phyloP scores from a whole-genome alignment of 257 asterid genomes.

The Nicotiana attenuata region DNA sequence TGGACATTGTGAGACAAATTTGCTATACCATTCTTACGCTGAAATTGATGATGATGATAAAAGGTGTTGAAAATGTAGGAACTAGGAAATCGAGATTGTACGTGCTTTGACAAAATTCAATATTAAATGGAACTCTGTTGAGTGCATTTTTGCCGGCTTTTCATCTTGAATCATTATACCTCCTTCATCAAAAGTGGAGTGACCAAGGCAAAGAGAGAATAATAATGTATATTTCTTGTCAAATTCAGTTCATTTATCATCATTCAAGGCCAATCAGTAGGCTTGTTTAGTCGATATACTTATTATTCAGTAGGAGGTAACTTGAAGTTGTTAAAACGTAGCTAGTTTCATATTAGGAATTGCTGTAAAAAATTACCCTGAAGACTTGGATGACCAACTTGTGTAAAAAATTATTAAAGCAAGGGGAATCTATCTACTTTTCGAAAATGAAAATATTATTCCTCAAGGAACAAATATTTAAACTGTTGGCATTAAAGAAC shows the following conservation, averaged over 20 bases:
- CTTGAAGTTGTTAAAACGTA: too few relatives aligned
- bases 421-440: neutral
- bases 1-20: neutral
- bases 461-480: neutral
- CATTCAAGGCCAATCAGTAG: neutral
- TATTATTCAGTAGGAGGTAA: neutral
- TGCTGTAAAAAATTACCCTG: neutral
- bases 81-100: neutral
- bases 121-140: neutral
- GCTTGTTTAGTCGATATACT: neutral
- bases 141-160: neutral
- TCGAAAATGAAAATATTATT: neutral
- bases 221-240: neutral
- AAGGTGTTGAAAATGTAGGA: conserved; percentile 3
- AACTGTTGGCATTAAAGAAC: neutral
- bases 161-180: neutral
- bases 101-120: neutral
- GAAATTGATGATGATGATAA: conserved; percentile 8
- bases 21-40: neutral
- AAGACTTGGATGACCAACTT: neutral
- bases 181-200: neutral
- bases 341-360: neutral
- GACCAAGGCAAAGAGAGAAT: neutral
- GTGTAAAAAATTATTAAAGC: neutral
- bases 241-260: too few relatives aligned